phyloP scores from a whole-genome alignment of 495 filamentous ascomycete species.

The Cercophora sp. region DNA sequence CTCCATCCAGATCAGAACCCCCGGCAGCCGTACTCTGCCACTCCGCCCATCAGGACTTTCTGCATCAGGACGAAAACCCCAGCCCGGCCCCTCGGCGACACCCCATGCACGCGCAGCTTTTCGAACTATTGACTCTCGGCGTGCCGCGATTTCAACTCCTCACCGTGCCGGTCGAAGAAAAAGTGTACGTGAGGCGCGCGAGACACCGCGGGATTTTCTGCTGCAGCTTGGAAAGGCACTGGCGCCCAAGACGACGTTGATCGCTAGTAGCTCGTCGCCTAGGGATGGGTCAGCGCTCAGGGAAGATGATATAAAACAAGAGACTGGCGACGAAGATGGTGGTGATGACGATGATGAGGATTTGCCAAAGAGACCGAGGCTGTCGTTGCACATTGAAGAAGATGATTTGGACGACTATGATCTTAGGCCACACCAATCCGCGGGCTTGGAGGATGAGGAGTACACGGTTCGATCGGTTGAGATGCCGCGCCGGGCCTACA shows the following conservation, averaged over 20 bases:
- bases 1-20: constrained; percentile 21
- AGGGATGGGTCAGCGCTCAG: no score
- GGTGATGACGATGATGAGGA: constrained; percentile 66
- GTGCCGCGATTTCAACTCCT: constrained; percentile 69
- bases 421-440: constrained; percentile 58
- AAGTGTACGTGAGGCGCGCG: constrained; percentile 64
- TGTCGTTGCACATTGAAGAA: constrained; percentile 66
- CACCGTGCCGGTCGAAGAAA: constrained; percentile 58
- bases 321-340: no score
- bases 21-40: constrained; percentile 20
- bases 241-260: constrained; percentile 53
- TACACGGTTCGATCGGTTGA: constrained; percentile 67
- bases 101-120: constrained; percentile 64
- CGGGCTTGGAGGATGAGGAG: constrained; percentile 65
- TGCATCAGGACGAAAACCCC: constrained; percentile 33
- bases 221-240: constrained; percentile 64
- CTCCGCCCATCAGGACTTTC: constrained; percentile 24
- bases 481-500: constrained; percentile 57
- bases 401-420: constrained; percentile 55
- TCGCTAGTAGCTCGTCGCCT: constrained; percentile 54
- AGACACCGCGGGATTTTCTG: constrained; percentile 70
- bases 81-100: constrained; percentile 41
- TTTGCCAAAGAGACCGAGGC: constrained; percentile 55
- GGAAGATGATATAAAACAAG: no score
- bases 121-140: constrained; percentile 64